Percentiles rank a stretch among this genome's conserved stretches.
Conservation (phyloP, 2,329 filamentous ascomycete genomes). For the Aspergillus texensis region DNA sequence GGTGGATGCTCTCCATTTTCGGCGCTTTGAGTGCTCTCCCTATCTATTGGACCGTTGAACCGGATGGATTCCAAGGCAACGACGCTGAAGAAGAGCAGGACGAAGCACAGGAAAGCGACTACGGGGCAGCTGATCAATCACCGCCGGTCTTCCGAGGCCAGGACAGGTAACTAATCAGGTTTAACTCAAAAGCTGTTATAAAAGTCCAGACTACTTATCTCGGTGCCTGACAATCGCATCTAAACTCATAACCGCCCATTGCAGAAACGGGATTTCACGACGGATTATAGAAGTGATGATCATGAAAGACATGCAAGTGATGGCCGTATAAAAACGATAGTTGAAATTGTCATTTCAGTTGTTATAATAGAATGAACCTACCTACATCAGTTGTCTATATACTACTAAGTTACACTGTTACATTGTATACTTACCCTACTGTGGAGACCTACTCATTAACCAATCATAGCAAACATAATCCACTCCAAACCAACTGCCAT, state of each 20-base stretch:
- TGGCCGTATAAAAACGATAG: background rate
- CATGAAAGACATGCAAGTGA: background rate
- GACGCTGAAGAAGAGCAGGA: constrained; percentile 32
- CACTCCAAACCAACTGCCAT: too few species aligned
- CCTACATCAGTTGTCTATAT: background rate
- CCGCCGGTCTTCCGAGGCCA: background rate
- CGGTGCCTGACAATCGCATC: background rate
- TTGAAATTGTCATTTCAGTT: background rate
- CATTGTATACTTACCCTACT: background rate
- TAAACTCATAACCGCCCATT: background rate
- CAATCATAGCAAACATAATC: background rate
- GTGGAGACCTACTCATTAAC: background rate
- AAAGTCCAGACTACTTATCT: background rate
- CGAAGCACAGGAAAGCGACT: constrained; percentile 16
- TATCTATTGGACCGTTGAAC: constrained; percentile 73
- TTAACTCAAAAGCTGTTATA: background rate
- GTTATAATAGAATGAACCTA: background rate
- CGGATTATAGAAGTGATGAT: background rate
- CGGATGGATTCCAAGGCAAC: constrained; percentile 63
- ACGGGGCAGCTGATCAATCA: background rate
- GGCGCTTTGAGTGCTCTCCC: constrained; percentile 69
- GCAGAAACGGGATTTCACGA: background rate
- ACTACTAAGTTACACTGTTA: too few species aligned
- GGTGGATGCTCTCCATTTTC: constrained; percentile 73
- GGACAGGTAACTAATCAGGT: background rate